Evolutionary conservation across 371 early-diverging fungal genomes (phyloP).

Genomic region (Mucor lusitanicus): DNA sequence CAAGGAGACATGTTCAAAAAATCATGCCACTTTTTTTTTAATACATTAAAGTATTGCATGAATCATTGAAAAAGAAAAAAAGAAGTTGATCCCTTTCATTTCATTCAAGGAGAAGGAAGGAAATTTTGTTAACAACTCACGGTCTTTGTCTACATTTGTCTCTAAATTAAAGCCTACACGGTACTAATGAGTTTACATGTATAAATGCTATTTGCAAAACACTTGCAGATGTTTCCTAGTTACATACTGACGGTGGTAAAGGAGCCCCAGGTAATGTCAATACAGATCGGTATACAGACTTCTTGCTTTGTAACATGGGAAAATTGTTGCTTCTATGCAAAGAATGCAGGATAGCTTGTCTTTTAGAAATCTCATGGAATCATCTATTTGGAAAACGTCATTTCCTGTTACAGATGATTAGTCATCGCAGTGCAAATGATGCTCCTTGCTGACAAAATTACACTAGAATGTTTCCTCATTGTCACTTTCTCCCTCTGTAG

Average conservation of each 20-base stretch:
- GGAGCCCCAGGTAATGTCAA: no score
- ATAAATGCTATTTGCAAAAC: not conserved
- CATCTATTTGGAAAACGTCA: not conserved
- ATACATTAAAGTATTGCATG: not conserved
- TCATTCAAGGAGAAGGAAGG: not conserved
- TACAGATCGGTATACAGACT: no score
- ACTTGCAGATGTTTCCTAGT: no score
- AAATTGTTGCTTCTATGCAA: not conserved
- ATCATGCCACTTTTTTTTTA: not conserved
- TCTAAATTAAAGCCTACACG: not conserved
- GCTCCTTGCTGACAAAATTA: not conserved
- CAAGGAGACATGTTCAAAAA: not conserved
- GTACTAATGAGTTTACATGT: not conserved
- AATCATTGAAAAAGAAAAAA: not conserved
- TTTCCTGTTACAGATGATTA: not conserved
- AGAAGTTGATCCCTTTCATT: not conserved
- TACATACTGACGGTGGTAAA: no score
- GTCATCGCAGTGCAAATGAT: not conserved
- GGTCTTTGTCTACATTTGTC: not conserved
- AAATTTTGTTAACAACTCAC: not conserved
- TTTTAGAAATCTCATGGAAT: not conserved
- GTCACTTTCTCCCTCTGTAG: not conserved
- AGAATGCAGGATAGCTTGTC: not conserved
- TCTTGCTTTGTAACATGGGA: not conserved
- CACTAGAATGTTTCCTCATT: not conserved